Evolutionary conservation across 2,329 filamentous ascomycete genomes (phyloP).

Genomic region (Cadophora luteo-olivacea): DNA sequence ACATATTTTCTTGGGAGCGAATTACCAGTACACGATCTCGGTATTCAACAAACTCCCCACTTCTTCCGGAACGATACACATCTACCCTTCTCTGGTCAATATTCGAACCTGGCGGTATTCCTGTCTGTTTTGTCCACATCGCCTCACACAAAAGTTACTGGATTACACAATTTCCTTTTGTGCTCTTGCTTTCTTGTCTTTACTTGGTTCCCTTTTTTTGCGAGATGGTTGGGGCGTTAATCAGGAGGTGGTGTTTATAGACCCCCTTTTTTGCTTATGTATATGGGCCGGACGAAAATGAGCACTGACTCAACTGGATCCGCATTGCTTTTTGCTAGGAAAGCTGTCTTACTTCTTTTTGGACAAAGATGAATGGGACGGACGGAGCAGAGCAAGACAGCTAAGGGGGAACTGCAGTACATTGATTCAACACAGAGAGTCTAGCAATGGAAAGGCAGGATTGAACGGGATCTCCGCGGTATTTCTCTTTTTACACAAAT

Average conservation of each 20-base stretch:
- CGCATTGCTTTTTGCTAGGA: slow-evolving; percentile 4
- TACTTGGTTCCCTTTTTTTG: slow-evolving; percentile 3
- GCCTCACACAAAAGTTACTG: slow-evolving; percentile 25
- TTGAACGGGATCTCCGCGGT: not conserved
- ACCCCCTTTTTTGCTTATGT: slow-evolving; percentile 16
- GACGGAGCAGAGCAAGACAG: not conserved
- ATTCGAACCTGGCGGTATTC: slow-evolving; percentile 23
- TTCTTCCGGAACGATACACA: slow-evolving; percentile 19
- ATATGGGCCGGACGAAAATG: slow-evolving; percentile 9
- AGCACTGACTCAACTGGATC: not conserved
- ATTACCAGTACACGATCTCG: slow-evolving; percentile 18
- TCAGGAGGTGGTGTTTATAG: slow-evolving; percentile 24
- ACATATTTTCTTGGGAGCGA: slow-evolving; percentile 12
- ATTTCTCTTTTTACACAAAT: slow-evolving; percentile 4
- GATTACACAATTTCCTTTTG: slow-evolving; percentile 1
- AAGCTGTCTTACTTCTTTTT: not conserved
- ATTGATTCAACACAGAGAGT: not conserved
- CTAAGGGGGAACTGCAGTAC: slow-evolving; percentile 9
- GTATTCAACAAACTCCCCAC: slow-evolving; percentile 11
- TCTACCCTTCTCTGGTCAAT: slow-evolving; percentile 31
- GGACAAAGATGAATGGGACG: not conserved
- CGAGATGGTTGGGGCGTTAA: slow-evolving; percentile 16
- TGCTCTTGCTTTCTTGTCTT: slow-evolving; percentile 17
- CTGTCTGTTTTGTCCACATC: slow-evolving; percentile 9
- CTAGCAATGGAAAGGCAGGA: slow-evolving; percentile 10